Evolutionary conservation across 2,329 filamentous ascomycete species (phyloP).

Genomic region (Pestalotiopsis sp.): DNA sequence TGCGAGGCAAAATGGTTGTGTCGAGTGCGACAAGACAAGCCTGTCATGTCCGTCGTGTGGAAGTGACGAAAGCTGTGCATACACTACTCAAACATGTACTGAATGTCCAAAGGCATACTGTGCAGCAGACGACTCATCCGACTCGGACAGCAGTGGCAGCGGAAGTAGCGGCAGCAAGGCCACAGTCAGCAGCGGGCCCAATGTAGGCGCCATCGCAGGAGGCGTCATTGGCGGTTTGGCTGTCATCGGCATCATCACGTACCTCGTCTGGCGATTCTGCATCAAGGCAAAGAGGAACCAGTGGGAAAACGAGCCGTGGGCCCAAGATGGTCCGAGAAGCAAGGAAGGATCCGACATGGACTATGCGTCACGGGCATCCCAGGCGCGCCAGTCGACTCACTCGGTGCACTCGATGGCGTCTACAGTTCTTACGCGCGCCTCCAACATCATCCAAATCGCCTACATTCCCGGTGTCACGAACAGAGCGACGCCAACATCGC

Average conservation of each 20-base stretch:
- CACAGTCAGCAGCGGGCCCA: conserved; percentile 52
- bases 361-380: conserved; percentile 50
- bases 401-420: conserved; percentile 93
- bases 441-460: conserved; percentile 98
- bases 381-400: conserved; percentile 74
- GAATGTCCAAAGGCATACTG: conserved; percentile 53
- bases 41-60: conserved; percentile 50
- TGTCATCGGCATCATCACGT: conserved; percentile 74
- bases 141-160: conserved; percentile 17
- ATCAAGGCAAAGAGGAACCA: conserved; percentile 76
- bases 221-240: conserved; percentile 85
- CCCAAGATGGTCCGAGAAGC: conserved; percentile 54
- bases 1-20: conserved; percentile 44
- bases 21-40: conserved; percentile 44
- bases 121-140: conserved; percentile 27
- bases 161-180: neutral
- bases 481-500: conserved; percentile 81
- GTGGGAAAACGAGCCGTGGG: conserved; percentile 61
- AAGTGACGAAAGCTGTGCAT: conserved; percentile 45
- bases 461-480: conserved; percentile 98
- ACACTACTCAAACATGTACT: conserved; percentile 45
- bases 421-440: conserved; percentile 91
- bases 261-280: conserved; percentile 85
- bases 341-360: conserved; percentile 36
- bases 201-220: conserved; percentile 85